These are phyloP conservation scores for Hypoxylon sp. DNA, from an alignment of 2,329 filamentous ascomycete genomes.

Conservation along the genomic window DNA sequence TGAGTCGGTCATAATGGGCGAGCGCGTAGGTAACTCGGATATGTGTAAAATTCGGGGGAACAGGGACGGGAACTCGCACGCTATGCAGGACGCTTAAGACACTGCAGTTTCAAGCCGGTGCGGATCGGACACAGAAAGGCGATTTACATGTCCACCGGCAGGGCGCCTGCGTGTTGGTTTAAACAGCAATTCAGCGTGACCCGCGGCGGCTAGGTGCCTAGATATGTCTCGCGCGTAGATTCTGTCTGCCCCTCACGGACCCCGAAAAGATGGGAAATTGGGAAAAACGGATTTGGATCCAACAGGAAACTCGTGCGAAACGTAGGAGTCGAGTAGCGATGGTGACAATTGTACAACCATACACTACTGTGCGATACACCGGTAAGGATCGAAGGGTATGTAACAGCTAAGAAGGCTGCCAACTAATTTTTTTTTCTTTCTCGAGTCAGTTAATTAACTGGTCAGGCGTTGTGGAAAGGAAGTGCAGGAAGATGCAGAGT, in stretches of 20 bases:
- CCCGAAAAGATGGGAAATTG: conserved; percentile 35
- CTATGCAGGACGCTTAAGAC: conserved; percentile 24
- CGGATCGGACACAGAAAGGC: conserved; percentile 24
- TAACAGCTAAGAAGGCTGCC: conserved; percentile 16
- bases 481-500: conserved; percentile 40
- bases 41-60: conserved; percentile 22
- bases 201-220: conserved; percentile 14
- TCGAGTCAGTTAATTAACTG: conserved; percentile 37
- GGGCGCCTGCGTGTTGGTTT: conserved; percentile 23
- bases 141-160: conserved; percentile 41
- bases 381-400: conserved; percentile 26
- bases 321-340: conserved; percentile 25
- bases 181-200: background rate
- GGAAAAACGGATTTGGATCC: conserved; percentile 35
- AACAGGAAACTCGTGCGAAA: conserved; percentile 32
- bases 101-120: conserved; percentile 22
- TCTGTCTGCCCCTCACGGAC: conserved; percentile 47
- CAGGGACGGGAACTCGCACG: conserved; percentile 21
- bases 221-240: conserved; percentile 25
- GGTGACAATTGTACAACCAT: conserved; percentile 28
- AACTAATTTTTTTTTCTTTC: conserved; percentile 24
- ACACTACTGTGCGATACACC: conserved; percentile 33
- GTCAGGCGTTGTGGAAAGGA: conserved; percentile 43
- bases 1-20: conserved; percentile 70
- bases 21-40: conserved; percentile 13